phyloP scores from a whole-genome alignment of 2,329 filamentous ascomycete genomes.

The Penicillium sp. region DNA sequence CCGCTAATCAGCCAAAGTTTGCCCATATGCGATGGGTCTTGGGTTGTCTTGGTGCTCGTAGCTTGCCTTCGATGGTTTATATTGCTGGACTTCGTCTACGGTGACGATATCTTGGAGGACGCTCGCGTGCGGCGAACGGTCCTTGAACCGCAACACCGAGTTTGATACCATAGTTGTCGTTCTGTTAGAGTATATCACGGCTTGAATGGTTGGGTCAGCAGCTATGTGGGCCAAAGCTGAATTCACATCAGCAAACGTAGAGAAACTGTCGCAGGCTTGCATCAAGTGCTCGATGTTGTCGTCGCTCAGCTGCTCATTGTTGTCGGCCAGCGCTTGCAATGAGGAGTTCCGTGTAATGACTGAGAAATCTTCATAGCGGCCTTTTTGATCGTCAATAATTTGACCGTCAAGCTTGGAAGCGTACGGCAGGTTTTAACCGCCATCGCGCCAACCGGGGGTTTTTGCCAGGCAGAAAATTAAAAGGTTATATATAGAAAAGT shows the following conservation, averaged over 20 bases:
- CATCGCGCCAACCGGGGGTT: too few relatives aligned
- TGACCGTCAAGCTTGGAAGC: neutral
- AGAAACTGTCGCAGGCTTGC: conserved; percentile 62
- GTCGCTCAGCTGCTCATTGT: conserved; percentile 46
- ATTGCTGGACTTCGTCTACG: conserved; percentile 59
- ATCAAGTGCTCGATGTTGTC: conserved; percentile 54
- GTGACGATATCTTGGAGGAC: conserved; percentile 59
- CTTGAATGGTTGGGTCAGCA: conserved; percentile 43
- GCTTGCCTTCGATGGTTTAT: conserved; percentile 63
- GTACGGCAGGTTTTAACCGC: too few relatives aligned
- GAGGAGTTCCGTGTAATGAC: conserved; percentile 63
- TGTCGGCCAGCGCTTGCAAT: conserved; percentile 62
- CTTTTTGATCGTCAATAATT: conserved; percentile 42
- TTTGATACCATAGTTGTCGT: conserved; percentile 61
- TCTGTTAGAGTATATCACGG: conserved; percentile 70
- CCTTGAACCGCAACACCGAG: conserved; percentile 58
- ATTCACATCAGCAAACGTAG: conserved; percentile 63
- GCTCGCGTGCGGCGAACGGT: conserved; percentile 49
- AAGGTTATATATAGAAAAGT: too few relatives aligned
- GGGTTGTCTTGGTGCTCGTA: conserved; percentile 61
- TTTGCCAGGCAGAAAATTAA: too few relatives aligned
- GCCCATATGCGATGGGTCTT: conserved; percentile 42
- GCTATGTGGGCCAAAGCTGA: conserved; percentile 52
- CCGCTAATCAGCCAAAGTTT: conserved; percentile 67
- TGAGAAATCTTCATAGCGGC: conserved; percentile 59